phyloP scores from a whole-genome alignment of 2,329 filamentous ascomycete genomes.

The Trichophaea hybrida region DNA sequence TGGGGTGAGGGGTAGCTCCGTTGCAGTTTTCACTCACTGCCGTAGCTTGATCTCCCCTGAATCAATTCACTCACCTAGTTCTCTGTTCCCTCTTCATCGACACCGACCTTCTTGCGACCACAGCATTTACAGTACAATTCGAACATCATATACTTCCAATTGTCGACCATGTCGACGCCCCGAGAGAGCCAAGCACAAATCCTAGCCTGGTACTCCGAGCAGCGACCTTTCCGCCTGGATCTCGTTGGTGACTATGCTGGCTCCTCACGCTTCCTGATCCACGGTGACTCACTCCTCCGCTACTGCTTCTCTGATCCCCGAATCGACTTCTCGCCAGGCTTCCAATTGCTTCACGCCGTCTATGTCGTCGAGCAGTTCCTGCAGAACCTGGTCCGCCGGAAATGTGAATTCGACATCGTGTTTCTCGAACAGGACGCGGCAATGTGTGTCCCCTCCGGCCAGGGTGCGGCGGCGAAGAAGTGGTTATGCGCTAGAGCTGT shows the following conservation, averaged over 20 bases:
- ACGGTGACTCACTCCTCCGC: constrained; percentile 57
- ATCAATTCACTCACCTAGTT: too few relatives aligned
- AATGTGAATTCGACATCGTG: constrained; percentile 55
- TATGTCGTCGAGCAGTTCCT: constrained; percentile 56
- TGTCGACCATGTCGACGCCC: too few relatives aligned
- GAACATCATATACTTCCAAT: too few relatives aligned
- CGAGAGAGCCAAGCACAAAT: neutral
- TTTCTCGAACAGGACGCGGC: constrained; percentile 49
- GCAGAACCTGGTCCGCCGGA: constrained; percentile 43
- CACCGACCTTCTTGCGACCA: too few relatives aligned
- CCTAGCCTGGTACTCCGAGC: constrained; percentile 11
- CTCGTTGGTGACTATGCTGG: constrained; percentile 64
- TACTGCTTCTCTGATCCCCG: constrained; percentile 47
- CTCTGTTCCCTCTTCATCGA: too few relatives aligned
- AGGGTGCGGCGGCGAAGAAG: constrained; percentile 31
- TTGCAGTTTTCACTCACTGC: too few relatives aligned
- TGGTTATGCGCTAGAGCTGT: constrained; percentile 49
- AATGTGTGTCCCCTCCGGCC: constrained; percentile 41
- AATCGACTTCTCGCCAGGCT: constrained; percentile 51
- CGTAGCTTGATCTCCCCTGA: too few relatives aligned
- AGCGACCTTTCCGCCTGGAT: constrained; percentile 36
- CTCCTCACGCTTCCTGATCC: constrained; percentile 55
- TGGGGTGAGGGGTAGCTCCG: too few relatives aligned
- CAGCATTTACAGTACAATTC: too few relatives aligned
- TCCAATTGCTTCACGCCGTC: constrained; percentile 57